Evolutionary conservation across 805 yeast genomes (phyloP).

Genomic region (Schwanniomyces polymorphus): DNA sequence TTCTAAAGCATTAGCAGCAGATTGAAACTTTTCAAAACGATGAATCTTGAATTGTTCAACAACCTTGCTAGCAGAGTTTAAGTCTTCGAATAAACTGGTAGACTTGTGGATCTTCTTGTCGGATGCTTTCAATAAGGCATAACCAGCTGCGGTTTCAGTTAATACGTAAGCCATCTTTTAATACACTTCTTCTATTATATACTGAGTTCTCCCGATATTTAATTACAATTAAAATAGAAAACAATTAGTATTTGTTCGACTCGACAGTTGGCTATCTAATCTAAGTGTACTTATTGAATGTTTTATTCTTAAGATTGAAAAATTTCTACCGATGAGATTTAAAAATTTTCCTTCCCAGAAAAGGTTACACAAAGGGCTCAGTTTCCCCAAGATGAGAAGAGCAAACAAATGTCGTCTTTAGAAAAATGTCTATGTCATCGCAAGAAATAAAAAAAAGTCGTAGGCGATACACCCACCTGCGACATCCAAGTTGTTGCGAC

Average conservation of each 20-base stretch:
- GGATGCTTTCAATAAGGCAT: constrained; percentile 94
- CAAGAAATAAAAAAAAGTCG: neutral
- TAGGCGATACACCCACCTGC: neutral
- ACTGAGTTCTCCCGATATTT: neutral
- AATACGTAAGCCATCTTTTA: constrained; percentile 75
- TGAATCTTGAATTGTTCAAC: constrained; percentile 89
- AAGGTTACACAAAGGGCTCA: constrained; percentile 4
- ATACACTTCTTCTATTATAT: constrained; percentile 3
- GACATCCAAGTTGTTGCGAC: neutral
- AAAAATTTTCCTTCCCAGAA: constrained; percentile 6
- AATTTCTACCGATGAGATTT: constrained; percentile 10
- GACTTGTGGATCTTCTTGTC: constrained; percentile 96
- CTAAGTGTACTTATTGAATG: constrained; percentile 2
- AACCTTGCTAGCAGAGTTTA: constrained; percentile 81
- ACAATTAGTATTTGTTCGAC: neutral
- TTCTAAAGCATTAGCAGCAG: constrained; percentile 95
- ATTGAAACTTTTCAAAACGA: constrained; percentile 90
- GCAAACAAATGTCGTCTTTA: neutral
- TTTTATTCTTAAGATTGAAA: constrained; percentile 3
- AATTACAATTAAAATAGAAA: neutral
- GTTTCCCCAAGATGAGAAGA: neutral
- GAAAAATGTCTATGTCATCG: neutral
- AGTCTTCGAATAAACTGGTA: constrained; percentile 67
- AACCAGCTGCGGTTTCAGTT: constrained; percentile 98
- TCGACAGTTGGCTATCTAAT: neutral